phyloP scores from a whole-genome alignment of 768 basidiomycete species.

The Ramaria sp. region DNA sequence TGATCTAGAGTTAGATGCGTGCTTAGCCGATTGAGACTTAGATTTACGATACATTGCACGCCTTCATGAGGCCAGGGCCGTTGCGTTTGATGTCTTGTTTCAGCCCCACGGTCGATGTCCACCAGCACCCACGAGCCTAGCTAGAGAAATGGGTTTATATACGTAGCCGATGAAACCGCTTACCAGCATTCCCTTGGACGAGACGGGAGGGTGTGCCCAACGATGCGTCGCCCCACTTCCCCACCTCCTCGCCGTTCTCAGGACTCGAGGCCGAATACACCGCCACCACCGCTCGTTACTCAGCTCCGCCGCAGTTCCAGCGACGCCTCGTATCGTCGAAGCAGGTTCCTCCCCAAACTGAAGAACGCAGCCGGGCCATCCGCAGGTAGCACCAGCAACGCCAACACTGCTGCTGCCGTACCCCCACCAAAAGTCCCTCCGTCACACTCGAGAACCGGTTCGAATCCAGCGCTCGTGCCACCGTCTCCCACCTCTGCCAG shows the following conservation, averaged over 20 bases:
- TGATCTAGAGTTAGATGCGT: no score
- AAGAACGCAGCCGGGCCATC: constrained; percentile 3
- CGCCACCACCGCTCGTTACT: background rate
- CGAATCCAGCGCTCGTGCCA: background rate
- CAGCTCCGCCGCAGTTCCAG: constrained; percentile 8
- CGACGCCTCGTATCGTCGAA: constrained; percentile 2
- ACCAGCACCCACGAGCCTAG: background rate
- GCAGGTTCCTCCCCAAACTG: constrained; percentile 1
- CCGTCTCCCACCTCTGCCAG: background rate
- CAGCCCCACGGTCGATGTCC: background rate
- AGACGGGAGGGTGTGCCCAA: background rate
- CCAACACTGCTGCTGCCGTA: background rate
- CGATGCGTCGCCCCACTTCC: constrained; percentile 1
- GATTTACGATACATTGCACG: no score
- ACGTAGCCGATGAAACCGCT: no score
- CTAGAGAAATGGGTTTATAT: background rate
- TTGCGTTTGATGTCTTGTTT: background rate
- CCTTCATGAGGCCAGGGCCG: background rate
- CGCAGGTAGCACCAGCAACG: no score
- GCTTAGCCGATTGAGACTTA: no score
- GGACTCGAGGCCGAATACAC: background rate
- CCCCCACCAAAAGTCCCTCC: background rate
- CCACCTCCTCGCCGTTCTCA: constrained; percentile 2
- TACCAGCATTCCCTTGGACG: no score
- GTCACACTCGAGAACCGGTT: constrained; percentile 2